Base-by-base conservation (phyloP, 2,329 filamentous ascomycete genomes). In the Curvularia verruculosa region DNA sequence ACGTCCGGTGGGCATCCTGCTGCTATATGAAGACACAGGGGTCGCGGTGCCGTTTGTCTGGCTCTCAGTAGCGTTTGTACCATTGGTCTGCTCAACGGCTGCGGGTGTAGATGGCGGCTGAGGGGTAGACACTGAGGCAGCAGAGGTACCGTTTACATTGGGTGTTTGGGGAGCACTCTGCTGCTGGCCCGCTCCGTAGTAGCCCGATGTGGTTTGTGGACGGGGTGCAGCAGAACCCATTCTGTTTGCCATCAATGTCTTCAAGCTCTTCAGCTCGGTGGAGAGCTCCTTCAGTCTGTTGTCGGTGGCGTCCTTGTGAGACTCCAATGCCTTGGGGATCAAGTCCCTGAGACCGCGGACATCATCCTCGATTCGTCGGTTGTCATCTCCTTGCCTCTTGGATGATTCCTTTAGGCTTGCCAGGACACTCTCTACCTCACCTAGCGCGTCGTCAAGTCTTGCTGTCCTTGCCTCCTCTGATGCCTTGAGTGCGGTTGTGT, bases 261-360 rank as follows among this genome's bases (percentile, higher is more conserved):
- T 98, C 69, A 99, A 81, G 74, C 93, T 97, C 81, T 90, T 92
- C 68, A 99, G 83, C 78, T 99, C 95, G 6, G 83, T 85, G 65
- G 91, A 90, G 64, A 99, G 85, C 68, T 98, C 95, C 76, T 88
- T 89, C 56, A 99, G 80, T 47, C 92, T 85, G 64, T 82, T 85
- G 72, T 98, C 93, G 24, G 90, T 91, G 52, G 87, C 83, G 60
- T 94, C 90, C 78, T 94, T 94, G 72, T 97, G 92, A 51, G 89
- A 89, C 62, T 95, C 88, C 69, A 99, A 85, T 2, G 93, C 93
- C 76, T 90, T 91, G 7, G 96, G 95, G 52, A 99, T 92, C 49
- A 90, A 82, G 64, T 93, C 90, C 75, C 94, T 90, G 55, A 99
- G 82, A 12, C 85, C 85, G 65, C 89, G 87, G 49, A 99, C 87